These are phyloP conservation scores for Trichophyton equinum DNA, from an alignment of 2,329 filamentous ascomycete species.

Conservation along the genomic window DNA sequence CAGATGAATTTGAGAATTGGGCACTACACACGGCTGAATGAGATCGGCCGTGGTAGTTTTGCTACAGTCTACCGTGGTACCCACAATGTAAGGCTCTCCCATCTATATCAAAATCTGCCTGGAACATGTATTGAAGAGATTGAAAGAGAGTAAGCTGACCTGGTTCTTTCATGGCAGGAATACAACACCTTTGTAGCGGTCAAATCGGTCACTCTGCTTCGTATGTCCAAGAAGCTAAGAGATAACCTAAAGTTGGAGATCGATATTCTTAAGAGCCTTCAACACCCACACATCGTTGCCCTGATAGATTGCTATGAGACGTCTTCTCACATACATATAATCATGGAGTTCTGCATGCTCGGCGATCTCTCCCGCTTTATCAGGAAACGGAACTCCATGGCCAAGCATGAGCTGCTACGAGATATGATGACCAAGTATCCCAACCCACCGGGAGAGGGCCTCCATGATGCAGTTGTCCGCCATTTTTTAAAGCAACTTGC, in stretches of 20 bases:
- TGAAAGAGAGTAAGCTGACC: conserved; percentile 4
- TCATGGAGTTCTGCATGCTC: conserved; percentile 97
- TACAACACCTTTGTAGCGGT: conserved; percentile 77
- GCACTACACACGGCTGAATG: conserved; percentile 67
- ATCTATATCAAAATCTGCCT: not conserved
- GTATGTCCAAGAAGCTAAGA: conserved; percentile 89
- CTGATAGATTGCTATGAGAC: conserved; percentile 91
- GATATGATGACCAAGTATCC: conserved; percentile 94
- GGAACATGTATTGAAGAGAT: not conserved
- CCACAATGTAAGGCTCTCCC: conserved; percentile 55
- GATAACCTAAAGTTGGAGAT: conserved; percentile 95
- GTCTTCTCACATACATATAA: conserved; percentile 76
- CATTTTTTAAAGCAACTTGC: conserved; percentile 93
- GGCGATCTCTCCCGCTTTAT: conserved; percentile 93
- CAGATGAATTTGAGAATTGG: conserved; percentile 43
- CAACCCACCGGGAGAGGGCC: conserved; percentile 64
- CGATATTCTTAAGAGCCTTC: conserved; percentile 80
- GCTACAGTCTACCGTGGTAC: conserved; percentile 83
- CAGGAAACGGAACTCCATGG: conserved; percentile 76
- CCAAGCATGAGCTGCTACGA: conserved; percentile 64
- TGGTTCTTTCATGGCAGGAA: conserved; percentile 21
- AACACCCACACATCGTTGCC: conserved; percentile 93
- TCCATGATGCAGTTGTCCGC: conserved; percentile 90
- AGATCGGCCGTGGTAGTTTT: conserved; percentile 97
- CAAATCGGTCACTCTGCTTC: conserved; percentile 85